Conservation (phyloP, 139 green algal genomes). For the Tetradesmus lagerheimii region DNA sequence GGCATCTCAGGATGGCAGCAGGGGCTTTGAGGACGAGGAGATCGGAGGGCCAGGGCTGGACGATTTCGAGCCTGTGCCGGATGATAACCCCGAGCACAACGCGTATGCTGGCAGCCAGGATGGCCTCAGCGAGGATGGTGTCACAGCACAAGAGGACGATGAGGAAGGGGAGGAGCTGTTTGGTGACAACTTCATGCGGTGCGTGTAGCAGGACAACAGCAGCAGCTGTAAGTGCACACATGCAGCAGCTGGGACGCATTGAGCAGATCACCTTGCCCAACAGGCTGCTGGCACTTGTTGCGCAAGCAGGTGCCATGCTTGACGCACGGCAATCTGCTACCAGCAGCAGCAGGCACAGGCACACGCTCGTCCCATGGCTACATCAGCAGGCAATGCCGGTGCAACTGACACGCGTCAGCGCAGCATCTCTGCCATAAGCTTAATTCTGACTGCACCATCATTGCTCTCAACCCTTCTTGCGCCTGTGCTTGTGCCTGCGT, state of each 20-base stretch:
- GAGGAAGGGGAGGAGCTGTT: conserved; percentile 93
- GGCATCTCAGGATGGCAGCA: conserved; percentile 29
- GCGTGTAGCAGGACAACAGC: not conserved
- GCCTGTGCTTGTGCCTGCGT: not conserved
- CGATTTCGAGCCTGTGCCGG: conserved; percentile 47
- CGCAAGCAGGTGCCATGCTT: not conserved
- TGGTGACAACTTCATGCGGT: conserved; percentile 85
- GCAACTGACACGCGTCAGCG: no score
- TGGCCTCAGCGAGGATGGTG: conserved; percentile 54
- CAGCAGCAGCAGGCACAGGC: no score
- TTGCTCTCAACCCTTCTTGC: no score
- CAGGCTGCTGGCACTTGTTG: not conserved
- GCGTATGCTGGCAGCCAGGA: conserved; percentile 48
- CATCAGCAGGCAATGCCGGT: no score
- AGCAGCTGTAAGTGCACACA: no score
- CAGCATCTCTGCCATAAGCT: no score
- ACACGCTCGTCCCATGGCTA: no score
- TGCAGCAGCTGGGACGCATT: not conserved
- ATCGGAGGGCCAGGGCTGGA: conserved; percentile 25
- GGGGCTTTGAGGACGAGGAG: conserved; percentile 18
- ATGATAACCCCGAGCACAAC: conserved; percentile 59
- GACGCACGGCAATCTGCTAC: not conserved
- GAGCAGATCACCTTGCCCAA: not conserved
- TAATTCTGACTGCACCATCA: no score
- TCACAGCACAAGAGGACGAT: conserved; percentile 64